Evolutionary conservation across 176 grass and related monocot genomes (phyloP), one percentile per base, ranked within the genome.

Genomic region (Melocanna baccifera): DNA sequence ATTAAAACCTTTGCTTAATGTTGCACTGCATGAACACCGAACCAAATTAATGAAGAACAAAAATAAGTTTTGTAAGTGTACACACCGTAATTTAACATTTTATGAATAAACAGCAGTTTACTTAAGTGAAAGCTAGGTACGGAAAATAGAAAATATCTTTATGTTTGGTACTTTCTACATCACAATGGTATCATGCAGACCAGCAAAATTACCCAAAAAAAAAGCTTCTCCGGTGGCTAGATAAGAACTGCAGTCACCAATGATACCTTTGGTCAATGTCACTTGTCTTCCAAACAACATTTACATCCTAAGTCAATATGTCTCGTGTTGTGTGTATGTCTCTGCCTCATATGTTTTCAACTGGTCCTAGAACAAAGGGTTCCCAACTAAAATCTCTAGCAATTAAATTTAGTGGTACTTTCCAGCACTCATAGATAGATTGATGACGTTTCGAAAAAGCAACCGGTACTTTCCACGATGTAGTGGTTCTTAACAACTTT

Each of bases 1-100:
- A 79, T 99, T 99, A 53, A 90, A 91, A 22, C 97, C 91, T 89
- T 99, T 99, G 87, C 97, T 99, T 40, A 99, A 88, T 46, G 93
- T 99, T 75, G 93, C 89, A 94, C 97, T 99, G 84, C 74, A 82
- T 83, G 57, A 64, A 83, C 67, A 71, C 32, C n/a, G 14, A 52
- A 75, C 11, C 36, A 76, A 82, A 70, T 84, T 45, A 79, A 55
- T 19, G 50, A 58, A 83, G 2, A 20, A n/a, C 22, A 12, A 19
- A 18, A 45, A 23, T 34, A 37, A n/a, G 1, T 67, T 74, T 71
- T 83, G 29, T 39, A 75, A 2, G 50, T 79, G 23, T 67, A 28
- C 20, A 61, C 37, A 80, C 30, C 1, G 6, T 11, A 72, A 34
- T 69, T 22, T 58, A 11, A 3, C 50, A 71, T 43, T 30, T 39